Conservation (phyloP, 768 basidiomycete species). For the Lentinula sp. region DNA sequence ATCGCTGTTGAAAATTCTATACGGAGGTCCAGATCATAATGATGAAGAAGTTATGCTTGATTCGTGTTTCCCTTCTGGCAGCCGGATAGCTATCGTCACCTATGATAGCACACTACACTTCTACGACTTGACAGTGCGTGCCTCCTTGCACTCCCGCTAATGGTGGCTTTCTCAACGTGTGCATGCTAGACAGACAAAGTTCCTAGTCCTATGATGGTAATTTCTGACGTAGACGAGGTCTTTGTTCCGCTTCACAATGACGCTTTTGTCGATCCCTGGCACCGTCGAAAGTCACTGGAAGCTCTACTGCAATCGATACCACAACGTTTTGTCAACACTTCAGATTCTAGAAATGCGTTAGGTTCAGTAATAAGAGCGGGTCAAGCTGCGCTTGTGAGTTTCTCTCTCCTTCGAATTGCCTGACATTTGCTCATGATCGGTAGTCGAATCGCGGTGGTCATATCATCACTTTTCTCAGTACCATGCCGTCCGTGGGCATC, state of each 20-base stretch:
- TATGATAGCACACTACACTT: conserved; percentile 82
- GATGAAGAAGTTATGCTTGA: conserved; percentile 35
- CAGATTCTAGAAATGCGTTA: conserved; percentile 55
- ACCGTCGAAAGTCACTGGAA: conserved; percentile 62
- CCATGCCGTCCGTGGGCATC: conserved; percentile 63
- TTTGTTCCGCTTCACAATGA: conserved; percentile 73
- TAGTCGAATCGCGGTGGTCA: conserved; percentile 74
- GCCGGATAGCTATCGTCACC: conserved; percentile 72
- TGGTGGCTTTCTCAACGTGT: conserved; percentile 11
- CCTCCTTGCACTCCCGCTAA: conserved; percentile 6
- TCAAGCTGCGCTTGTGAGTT: conserved; percentile 65
- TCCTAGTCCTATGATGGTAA: conserved; percentile 61
- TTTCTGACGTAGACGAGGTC: conserved; percentile 89
- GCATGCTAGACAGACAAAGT: conserved; percentile 40
- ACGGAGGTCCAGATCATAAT: conserved; percentile 36
- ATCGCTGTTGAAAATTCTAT: conserved; percentile 57
- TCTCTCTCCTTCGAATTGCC: not conserved
- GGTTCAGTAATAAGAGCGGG: conserved; percentile 72
- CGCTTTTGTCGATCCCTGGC: conserved; percentile 70
- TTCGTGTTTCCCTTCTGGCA: conserved; percentile 46
- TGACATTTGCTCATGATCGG: conserved; percentile 7
- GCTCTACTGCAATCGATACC: conserved; percentile 62
- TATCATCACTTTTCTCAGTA: conserved; percentile 63
- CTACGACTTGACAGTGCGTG: conserved; percentile 79
- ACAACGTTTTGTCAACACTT: conserved; percentile 45